Evolutionary conservation across 2,329 filamentous ascomycete species (phyloP).

Genomic region (Diaporthe longicolla): DNA sequence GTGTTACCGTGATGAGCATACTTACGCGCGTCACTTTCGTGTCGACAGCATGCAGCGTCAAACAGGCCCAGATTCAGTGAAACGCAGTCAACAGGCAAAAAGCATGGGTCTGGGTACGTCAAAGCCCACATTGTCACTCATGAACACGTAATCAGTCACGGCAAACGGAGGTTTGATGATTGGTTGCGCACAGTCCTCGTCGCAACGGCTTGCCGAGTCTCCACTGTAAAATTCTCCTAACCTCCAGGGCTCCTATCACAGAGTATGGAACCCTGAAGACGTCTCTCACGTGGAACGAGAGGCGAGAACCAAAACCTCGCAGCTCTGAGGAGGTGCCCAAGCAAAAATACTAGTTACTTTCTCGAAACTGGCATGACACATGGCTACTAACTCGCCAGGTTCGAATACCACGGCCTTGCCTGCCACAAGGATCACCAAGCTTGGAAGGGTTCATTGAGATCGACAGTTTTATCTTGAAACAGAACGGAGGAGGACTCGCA

Average conservation of each 20-base stretch:
- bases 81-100: background rate
- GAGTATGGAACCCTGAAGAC: background rate
- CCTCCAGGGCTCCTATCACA: no score
- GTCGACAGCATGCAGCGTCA: background rate
- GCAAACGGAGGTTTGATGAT: background rate
- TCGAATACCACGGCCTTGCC: background rate
- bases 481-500: background rate
- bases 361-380: background rate
- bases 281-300: background rate
- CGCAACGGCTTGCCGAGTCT: background rate
- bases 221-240: background rate
- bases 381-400: background rate
- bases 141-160: slow-evolving; percentile 1
- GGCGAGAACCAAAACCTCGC: no score
- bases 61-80: background rate
- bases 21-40: slow-evolving; percentile 14
- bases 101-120: background rate
- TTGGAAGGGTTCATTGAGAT: background rate
- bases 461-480: slow-evolving; percentile 4
- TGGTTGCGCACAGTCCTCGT: background rate
- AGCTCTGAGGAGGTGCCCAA: background rate
- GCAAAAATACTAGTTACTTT: no score
- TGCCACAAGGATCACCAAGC: background rate
- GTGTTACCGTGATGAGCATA: slow-evolving; percentile 7
- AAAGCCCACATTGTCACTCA: background rate